These are phyloP conservation scores for Thinopyrum elongatum DNA, from an alignment of 176 grass and related monocot genomes.

Conservation along the genomic window DNA sequence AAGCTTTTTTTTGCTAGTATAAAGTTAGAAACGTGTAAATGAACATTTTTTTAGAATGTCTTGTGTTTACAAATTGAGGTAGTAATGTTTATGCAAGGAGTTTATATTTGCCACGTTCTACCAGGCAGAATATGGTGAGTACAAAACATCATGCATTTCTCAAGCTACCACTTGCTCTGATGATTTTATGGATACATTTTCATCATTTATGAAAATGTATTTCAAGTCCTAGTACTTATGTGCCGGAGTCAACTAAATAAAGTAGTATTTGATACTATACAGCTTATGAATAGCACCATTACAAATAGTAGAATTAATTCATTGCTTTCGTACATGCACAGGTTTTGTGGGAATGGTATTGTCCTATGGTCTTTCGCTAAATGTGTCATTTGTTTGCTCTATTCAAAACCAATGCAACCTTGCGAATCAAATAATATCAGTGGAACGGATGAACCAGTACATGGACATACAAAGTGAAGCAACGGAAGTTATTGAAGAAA, in stretches of 20 bases:
- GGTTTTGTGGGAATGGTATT: conserved; percentile 93
- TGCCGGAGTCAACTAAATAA: not conserved
- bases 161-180: not conserved
- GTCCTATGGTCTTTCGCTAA: conserved; percentile 92
- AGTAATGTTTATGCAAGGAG: not conserved
- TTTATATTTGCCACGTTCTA: not conserved
- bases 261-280: not conserved
- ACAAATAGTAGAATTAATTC: not conserved
- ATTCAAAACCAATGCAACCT: conserved; percentile 86
- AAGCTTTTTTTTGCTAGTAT: not conserved
- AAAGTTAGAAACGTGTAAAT: not conserved
- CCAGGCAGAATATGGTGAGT: not conserved
- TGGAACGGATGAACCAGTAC: conserved; percentile 97
- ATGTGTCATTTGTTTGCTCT: conserved; percentile 65
- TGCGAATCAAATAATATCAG: conserved; percentile 80
- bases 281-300: not conserved
- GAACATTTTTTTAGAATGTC: not conserved
- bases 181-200: not conserved
- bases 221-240: not conserved
- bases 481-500: conserved; percentile 57
- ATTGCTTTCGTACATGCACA: conserved; percentile 23
- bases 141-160: not conserved
- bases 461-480: conserved; percentile 82
- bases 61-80: not conserved
- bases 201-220: not conserved